Evolutionary conservation across 345 rosid genomes (phyloP).

Genomic region (Citrus sp.): DNA sequence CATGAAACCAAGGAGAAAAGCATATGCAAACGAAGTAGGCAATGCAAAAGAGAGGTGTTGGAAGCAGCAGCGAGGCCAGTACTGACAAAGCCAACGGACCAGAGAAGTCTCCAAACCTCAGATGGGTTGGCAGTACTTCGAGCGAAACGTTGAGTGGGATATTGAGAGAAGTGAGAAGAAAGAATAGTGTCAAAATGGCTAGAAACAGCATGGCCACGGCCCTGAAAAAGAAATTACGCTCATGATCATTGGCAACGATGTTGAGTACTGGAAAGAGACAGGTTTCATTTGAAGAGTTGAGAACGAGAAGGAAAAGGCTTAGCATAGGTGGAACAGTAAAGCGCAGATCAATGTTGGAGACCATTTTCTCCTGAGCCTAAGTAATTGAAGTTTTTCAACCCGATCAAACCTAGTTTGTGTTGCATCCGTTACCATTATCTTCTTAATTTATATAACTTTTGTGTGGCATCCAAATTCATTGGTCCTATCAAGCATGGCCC

Average conservation of each 20-base stretch:
- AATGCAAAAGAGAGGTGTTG: not conserved
- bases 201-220: not conserved
- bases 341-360: not conserved
- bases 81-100: not conserved
- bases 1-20: not conserved
- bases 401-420: no score
- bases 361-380: not conserved
- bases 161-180: not conserved
- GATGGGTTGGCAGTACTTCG: not conserved
- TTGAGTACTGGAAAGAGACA: not conserved
- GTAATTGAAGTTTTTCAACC: no score
- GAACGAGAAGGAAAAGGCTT: not conserved
- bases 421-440: no score
- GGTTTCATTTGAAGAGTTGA: not conserved
- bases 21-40: not conserved
- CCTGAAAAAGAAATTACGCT: not conserved
- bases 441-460: no score
- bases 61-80: slow-evolving; percentile 3
- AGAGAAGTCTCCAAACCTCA: slow-evolving; percentile 4
- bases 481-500: no score
- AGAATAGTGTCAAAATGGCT: not conserved
- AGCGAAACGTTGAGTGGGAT: slow-evolving; percentile 1
- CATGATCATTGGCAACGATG: not conserved
- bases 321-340: not conserved
- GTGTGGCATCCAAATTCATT: no score